Conservation (phyloP, 257 asterid species). For the Gentiana straminea region DNA sequence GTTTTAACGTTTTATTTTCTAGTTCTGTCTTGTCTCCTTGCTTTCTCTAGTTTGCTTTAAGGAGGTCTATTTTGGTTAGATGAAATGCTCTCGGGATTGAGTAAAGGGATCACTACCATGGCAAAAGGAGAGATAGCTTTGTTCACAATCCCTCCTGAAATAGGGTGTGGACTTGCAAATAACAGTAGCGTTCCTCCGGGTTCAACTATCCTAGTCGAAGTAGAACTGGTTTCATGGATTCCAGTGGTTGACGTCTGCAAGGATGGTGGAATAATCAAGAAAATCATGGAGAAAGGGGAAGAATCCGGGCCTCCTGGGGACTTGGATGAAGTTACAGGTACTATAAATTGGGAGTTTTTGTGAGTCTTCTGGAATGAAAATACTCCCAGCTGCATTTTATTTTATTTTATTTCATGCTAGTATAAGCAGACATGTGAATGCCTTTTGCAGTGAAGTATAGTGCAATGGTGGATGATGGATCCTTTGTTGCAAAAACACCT, state of each 20-base stretch:
- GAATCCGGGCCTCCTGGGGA: constrained; percentile 55
- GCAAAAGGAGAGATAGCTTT: constrained; percentile 51
- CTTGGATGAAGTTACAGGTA: constrained; percentile 68
- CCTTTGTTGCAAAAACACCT: constrained; percentile 39
- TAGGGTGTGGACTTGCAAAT: constrained; percentile 33
- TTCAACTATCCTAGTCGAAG: constrained; percentile 38
- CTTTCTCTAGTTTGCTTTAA: too few relatives aligned
- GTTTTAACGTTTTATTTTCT: too few relatives aligned
- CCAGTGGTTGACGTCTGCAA: constrained; percentile 55
- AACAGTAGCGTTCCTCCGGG: constrained; percentile 33
- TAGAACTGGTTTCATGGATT: constrained; percentile 66
- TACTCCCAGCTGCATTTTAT: constrained; percentile 1
- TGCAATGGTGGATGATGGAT: constrained; percentile 40
- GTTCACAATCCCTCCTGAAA: constrained; percentile 43
- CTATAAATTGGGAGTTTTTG: not conserved
- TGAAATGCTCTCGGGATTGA: constrained; percentile 30
- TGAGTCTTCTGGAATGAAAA: not conserved
- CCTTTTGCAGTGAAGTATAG: constrained; percentile 41
- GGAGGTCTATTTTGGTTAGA: constrained; percentile 19
- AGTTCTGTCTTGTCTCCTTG: too few relatives aligned
- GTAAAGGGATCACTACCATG: constrained; percentile 56
- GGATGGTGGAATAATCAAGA: constrained; percentile 69
- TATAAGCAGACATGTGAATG: not conserved
- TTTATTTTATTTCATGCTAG: constrained; percentile 3
- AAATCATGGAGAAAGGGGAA: constrained; percentile 45